phyloP scores from a whole-genome alignment of 2,329 filamentous ascomycete genomes.

The Sarocladiaceae sp. region DNA sequence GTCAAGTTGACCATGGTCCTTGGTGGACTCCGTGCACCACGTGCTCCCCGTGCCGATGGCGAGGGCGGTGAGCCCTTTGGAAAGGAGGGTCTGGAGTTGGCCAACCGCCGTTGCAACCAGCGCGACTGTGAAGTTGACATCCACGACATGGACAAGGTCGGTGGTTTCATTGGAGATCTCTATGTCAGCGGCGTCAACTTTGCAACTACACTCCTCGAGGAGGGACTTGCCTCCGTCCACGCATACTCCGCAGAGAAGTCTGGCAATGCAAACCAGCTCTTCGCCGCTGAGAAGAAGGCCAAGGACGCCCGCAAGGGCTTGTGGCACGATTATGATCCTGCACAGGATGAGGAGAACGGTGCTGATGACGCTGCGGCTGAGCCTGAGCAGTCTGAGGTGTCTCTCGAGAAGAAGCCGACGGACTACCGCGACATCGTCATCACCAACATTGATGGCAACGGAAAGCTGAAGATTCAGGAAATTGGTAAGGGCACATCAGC shows the following conservation, averaged over 20 bases:
- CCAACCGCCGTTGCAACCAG: constrained; percentile 83
- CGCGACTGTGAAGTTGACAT: constrained; percentile 95
- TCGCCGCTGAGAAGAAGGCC: constrained; percentile 80
- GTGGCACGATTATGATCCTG: constrained; percentile 94
- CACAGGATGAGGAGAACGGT: constrained; percentile 65
- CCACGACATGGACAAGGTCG: constrained; percentile 91
- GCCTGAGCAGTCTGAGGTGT: constrained; percentile 43
- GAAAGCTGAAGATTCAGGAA: constrained; percentile 85
- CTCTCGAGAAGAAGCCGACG: constrained; percentile 59
- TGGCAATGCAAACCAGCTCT: constrained; percentile 81
- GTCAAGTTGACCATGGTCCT: too few species aligned
- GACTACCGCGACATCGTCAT: constrained; percentile 95
- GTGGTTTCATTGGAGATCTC: constrained; percentile 92
- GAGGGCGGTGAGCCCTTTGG: constrained; percentile 89
- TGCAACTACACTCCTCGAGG: constrained; percentile 86
- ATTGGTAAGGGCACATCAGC: constrained; percentile 82
- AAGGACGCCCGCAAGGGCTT: constrained; percentile 85
- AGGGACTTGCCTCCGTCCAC: constrained; percentile 89
- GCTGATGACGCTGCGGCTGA: constrained; percentile 50
- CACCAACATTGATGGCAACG: constrained; percentile 81
- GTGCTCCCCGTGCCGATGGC: constrained; percentile 71
- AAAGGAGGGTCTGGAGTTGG: constrained; percentile 89
- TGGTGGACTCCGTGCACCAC: constrained; percentile 85
- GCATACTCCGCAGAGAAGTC: constrained; percentile 94
- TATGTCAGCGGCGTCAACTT: constrained; percentile 96